phyloP scores from a whole-genome alignment of 2,329 filamentous ascomycete genomes.

The Colletotrichum siamense region DNA sequence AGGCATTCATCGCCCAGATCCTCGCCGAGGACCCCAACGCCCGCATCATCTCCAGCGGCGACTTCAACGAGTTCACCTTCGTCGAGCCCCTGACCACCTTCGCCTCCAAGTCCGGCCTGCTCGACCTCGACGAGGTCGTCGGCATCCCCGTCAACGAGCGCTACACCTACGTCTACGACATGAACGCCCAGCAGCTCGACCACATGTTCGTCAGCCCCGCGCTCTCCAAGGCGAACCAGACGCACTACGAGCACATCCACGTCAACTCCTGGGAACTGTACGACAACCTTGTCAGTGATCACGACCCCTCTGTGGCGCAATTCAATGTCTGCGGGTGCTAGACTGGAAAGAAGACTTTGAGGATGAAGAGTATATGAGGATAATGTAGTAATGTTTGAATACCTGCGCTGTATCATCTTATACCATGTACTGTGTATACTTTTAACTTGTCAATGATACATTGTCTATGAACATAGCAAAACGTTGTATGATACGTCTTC shows the following conservation, averaged over 20 bases:
- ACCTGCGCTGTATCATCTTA: neutral
- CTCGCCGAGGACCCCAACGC: conserved; percentile 61
- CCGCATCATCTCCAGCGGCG: conserved; percentile 65
- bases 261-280: conserved; percentile 71
- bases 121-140: conserved; percentile 67
- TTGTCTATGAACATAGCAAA: no score
- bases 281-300: conserved; percentile 66
- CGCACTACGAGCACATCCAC: conserved; percentile 70
- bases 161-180: conserved; percentile 75
- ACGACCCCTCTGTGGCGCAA: conserved; percentile 71
- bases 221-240: conserved; percentile 41
- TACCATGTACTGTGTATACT: neutral
- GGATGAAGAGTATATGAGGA: neutral
- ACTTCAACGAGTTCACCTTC: conserved; percentile 76
- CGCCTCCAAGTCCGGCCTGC: conserved; percentile 54
- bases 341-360: neutral
- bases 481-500: no score
- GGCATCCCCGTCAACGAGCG: conserved; percentile 60
- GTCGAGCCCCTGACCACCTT: conserved; percentile 65
- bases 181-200: conserved; percentile 73
- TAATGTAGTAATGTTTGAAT: neutral
- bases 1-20: conserved; percentile 63
- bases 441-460: neutral
- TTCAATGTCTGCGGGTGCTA: conserved; percentile 62
- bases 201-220: conserved; percentile 70